These are phyloP conservation scores for Flaveria linearis DNA, from an alignment of 129 eudicot species.

Conservation along the genomic window DNA sequence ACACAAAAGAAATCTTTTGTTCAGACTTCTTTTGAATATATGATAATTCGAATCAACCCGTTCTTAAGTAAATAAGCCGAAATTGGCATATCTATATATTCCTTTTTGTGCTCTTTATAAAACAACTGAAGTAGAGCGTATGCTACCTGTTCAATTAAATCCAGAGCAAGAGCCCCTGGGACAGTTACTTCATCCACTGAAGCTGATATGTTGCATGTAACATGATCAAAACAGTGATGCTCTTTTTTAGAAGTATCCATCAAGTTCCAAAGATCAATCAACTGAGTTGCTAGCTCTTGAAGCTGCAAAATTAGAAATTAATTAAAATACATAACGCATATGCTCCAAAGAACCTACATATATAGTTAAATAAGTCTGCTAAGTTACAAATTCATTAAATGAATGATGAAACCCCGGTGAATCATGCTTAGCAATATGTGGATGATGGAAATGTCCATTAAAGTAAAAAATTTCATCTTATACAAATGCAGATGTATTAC, in stretches of 20 bases:
- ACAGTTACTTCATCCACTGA: slow-evolving; percentile 78
- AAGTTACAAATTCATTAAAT: too few species aligned
- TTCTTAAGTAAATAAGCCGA: not conserved
- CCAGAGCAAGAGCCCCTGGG: slow-evolving; percentile 93
- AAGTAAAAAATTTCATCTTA: too few species aligned
- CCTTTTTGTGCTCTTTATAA: not conserved
- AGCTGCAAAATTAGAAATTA: slow-evolving; percentile 51
- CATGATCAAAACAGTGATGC: slow-evolving; percentile 77
- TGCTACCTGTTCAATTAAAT: slow-evolving; percentile 87
- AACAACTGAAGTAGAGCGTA: not conserved
- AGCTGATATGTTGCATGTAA: slow-evolving; percentile 83
- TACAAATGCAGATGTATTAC: too few species aligned
- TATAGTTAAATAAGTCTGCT: not conserved
- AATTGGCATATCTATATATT: not conserved
- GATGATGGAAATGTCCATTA: too few species aligned
- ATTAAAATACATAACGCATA: not conserved
- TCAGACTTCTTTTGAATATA: too few species aligned
- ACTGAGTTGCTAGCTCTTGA: slow-evolving; percentile 87
- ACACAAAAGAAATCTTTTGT: too few species aligned
- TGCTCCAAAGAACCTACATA: not conserved
- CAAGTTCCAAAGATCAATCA: slow-evolving; percentile 93
- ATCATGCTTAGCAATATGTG: too few species aligned
- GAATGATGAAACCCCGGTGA: too few species aligned
- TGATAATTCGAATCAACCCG: not conserved
- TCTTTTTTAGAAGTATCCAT: slow-evolving; percentile 91